phyloP scores from a whole-genome alignment of 1,284 basidiomycete genomes.

The Ceratobasidium sp. region DNA sequence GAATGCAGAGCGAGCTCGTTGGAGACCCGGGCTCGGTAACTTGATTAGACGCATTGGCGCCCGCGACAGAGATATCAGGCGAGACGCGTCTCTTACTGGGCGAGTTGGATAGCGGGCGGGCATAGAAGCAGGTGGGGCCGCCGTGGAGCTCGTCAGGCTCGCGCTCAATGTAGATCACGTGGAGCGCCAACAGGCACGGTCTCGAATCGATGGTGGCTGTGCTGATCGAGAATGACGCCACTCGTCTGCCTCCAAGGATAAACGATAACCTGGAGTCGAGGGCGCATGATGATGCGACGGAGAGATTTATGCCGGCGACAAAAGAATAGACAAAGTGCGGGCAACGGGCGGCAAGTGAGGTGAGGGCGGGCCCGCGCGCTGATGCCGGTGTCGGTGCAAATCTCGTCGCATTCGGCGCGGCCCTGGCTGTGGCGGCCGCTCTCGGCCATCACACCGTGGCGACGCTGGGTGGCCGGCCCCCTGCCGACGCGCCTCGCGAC shows the following conservation, averaged over 20 bases:
- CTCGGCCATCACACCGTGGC: background rate
- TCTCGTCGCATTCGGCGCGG: too few species aligned
- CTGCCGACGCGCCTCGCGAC: too few species aligned
- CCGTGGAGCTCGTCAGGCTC: background rate
- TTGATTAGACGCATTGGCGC: constrained; percentile 11
- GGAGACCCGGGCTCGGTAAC: constrained; percentile 19
- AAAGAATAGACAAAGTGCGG: background rate
- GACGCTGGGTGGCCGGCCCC: constrained; percentile 6
- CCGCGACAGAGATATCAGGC: background rate
- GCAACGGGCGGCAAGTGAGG: constrained; percentile 27
- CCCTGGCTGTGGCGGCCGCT: background rate
- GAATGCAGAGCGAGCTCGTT: constrained; percentile 13
- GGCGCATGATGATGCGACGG: background rate
- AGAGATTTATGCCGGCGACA: constrained; percentile 14
- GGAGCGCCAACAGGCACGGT: background rate
- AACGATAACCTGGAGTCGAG: background rate
- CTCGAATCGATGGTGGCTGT: background rate
- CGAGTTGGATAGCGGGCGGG: background rate
- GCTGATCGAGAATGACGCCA: background rate
- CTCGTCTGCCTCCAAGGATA: background rate
- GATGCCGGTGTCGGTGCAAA: constrained; percentile 7
- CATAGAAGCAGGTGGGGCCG: constrained; percentile 8
- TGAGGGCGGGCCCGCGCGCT: constrained; percentile 6
- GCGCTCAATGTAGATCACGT: background rate
- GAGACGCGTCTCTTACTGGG: background rate